Evolutionary conservation across 2,329 filamentous ascomycete species (phyloP).

Genomic region (Cladophialophora yegresii): DNA sequence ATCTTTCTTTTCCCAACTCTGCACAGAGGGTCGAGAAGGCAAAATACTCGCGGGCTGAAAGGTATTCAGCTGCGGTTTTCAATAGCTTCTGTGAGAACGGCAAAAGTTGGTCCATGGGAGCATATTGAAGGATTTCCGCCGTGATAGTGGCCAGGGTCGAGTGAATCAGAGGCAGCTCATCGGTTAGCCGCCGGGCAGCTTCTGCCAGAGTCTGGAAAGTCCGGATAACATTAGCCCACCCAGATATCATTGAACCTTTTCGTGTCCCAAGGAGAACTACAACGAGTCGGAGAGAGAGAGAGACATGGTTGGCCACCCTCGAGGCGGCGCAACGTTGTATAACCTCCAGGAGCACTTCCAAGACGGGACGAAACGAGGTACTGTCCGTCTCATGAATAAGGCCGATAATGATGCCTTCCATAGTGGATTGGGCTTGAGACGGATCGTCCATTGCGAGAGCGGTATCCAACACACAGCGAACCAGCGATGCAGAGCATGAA

Average conservation of each 20-base stretch:
- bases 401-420: slow-evolving; percentile 75
- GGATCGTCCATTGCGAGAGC: slow-evolving; percentile 48
- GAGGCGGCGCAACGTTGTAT: slow-evolving; percentile 37
- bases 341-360: slow-evolving; percentile 62
- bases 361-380: slow-evolving; percentile 70
- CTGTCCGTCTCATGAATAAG: slow-evolving; percentile 77
- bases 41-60: slow-evolving; percentile 72
- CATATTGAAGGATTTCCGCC: slow-evolving; percentile 70
- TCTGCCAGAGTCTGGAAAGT: slow-evolving; percentile 56
- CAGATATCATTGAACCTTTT: slow-evolving; percentile 70
- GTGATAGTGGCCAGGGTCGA: slow-evolving; percentile 49
- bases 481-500: slow-evolving; percentile 57
- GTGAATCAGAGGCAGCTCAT: slow-evolving; percentile 28
- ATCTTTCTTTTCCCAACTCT: slow-evolving; percentile 70
- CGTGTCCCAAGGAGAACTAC: slow-evolving; percentile 75
- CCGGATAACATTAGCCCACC: slow-evolving; percentile 69
- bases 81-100: slow-evolving; percentile 67
- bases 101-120: slow-evolving; percentile 77
- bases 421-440: slow-evolving; percentile 48
- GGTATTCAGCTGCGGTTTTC: slow-evolving; percentile 64
- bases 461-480: slow-evolving; percentile 53
- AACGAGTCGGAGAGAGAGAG: slow-evolving; percentile 61
- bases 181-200: slow-evolving; percentile 28
- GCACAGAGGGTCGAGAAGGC: slow-evolving; percentile 82
- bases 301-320: slow-evolving; percentile 43